Base-by-base conservation (phyloP, 257 asterid species). In the Salvia miltiorrhiza region DNA sequence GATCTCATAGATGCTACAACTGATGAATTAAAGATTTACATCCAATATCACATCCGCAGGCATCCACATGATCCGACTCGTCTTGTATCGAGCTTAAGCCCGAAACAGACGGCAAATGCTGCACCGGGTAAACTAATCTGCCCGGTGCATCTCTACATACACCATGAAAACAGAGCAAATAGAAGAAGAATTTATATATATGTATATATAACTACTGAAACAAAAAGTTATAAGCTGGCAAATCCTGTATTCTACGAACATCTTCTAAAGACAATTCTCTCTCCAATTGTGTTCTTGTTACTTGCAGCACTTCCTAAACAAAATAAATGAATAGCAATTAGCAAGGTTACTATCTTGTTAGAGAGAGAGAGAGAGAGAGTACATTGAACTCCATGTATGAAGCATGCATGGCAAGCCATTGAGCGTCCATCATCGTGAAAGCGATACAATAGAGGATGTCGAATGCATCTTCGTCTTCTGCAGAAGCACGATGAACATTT, bases 361-460 rank as follows among this genome's bases (percentile, higher is more conserved):
- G 62, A 7, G 14, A 4, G 11, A n/a, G 66, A 40, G 60, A 77
- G 76, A 50, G 76, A 69, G 81, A 24, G 67, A 30, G 66, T 82
- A 92, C 96, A 61, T 89, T 92, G 85, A 92, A 92, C 71, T 92
- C 89, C 99, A 93, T 90, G 73, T 93, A 93, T 3, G 99, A 93
- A 73, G 99, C 99, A 45, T 71, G 89, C 97, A 87, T 93, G 48
- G 97, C 97, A 60, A 93, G 96, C 99, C 99, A 93, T 76, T 90
- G 99, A 2, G 97, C 96, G 56, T 93, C 99, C 96, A 93, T 63
- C 96, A 93, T 80, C 0, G 89, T 87, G 65, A 93, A 93, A 2
- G 99, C 84, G 76, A 93, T 71, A 71, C 97, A 90, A 56, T 82
- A 90, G 44, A 93, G 87, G 69, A 85, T 73, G 71, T 93, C 96